Conservation (phyloP, 78 protist species). For the Dictyostelium brefeldianum region DNA sequence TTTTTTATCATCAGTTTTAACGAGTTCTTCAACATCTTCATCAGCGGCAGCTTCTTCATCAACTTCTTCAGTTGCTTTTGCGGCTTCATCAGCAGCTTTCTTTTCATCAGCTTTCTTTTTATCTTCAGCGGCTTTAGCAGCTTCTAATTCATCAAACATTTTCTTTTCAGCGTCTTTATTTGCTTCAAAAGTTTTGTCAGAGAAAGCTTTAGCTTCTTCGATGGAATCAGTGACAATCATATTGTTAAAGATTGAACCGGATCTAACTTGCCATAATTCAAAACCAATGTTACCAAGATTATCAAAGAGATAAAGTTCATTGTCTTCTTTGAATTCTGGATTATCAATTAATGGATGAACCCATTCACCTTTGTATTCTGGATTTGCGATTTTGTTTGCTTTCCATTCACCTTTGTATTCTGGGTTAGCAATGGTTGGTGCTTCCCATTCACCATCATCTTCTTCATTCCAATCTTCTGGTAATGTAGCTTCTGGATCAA, state of each 20-base stretch:
- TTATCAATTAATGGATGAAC: conserved; percentile 92
- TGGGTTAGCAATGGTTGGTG: conserved; percentile 98
- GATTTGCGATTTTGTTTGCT: conserved; percentile 95
- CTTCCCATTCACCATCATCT: conserved; percentile 99
- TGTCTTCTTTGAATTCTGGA: conserved; percentile 94
- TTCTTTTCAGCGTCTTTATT: conserved; percentile 86
- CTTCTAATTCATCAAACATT: conserved; percentile 78
- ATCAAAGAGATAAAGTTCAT: conserved; percentile 80
- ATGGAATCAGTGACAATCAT: conserved; percentile 95
- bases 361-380: conserved; percentile 97
- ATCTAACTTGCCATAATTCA: conserved; percentile 98
- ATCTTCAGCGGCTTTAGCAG: conserved; percentile 47
- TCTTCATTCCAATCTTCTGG: conserved; percentile 99
- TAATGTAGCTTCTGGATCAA: conserved; percentile 96
- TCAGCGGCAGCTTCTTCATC: conserved; percentile 21
- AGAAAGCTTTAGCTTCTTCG: conserved; percentile 78
- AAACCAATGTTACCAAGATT: conserved; percentile 89
- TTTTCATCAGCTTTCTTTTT: conserved; percentile 68
- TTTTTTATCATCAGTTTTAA: neutral
- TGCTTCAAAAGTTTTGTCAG: conserved; percentile 80
- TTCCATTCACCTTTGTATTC: conserved; percentile 96
- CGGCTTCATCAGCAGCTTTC: conserved; percentile 49
- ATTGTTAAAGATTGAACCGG: conserved; percentile 99
- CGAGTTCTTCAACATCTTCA: conserved; percentile 49
- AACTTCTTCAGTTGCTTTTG: conserved; percentile 9